Base-by-base conservation (phyloP, 2,329 filamentous ascomycete genomes). In the Cyphellophora attinorum region DNA sequence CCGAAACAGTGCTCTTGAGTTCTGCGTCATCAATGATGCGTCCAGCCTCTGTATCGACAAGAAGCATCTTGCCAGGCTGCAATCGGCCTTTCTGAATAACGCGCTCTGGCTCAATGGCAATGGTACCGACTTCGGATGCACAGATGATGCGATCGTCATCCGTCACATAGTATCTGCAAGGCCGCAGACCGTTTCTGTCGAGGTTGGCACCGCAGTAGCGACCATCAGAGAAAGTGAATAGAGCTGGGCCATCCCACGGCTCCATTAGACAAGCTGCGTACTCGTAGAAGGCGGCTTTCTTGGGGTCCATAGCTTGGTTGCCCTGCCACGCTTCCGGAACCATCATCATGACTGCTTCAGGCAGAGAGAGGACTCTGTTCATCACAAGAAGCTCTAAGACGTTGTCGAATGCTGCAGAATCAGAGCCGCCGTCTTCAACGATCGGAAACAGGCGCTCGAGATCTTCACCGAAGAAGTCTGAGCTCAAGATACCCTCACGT, bases 231-330 rank as follows among this genome's bases (percentile, higher is more conserved):
- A 96, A 96, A 5, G 88, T 95, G 69, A 96, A 96, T 19, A 96
- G 76, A 37, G 89, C 89, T 19, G 89, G 89, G 12, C 89, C 89
- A 61, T 96, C 89, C 89, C 89, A 96, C 11, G 89, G 88, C 67
- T 96, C 89, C 89, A 96, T 96, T 70, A 93, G 83, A 61, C 89
- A 96, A 47, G 86, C 88, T 52, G 89, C 89, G 86, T 89, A 96
- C 60, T 96, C 88, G 64, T 96, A 96, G 64, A 95, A 96, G 33
- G 89, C 89, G 39, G 88, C 84, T 67, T 96, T 96, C 54, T 85
- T 83, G 37, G 86, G 85, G 52, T 95, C 88, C 81, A 96, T 93
- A 40, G 78, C 70, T 23, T 78, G 68, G 60, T 95, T 95, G 42
- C 88, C 89, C 62, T 96, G 86, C 89, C 89, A 96, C 41, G 89